A percentile compares a stretch with the other conserved stretches of the same genome.
phyloP scores from a whole-genome alignment of 2,329 filamentous ascomycete species.

The Sarocladiaceae sp. region DNA sequence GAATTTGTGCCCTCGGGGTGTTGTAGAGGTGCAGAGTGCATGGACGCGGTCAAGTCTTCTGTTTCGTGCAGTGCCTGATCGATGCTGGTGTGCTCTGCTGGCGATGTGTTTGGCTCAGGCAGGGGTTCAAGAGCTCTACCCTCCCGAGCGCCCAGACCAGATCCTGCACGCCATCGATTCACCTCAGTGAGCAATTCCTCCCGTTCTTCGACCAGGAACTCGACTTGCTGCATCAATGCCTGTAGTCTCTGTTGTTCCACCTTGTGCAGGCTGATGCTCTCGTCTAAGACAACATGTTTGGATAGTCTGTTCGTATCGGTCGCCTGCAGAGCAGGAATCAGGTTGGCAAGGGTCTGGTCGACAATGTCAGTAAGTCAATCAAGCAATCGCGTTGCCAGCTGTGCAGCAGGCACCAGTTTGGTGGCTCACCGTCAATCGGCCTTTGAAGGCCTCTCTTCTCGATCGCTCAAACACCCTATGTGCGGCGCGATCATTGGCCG shows the following conservation, averaged over 20 bases:
- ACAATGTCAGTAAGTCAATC: no score
- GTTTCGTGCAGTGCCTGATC: not conserved
- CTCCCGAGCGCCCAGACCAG: conserved; percentile 10
- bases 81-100: not conserved
- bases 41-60: not conserved
- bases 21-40: not conserved
- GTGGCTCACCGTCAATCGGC: conserved; percentile 30
- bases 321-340: conserved; percentile 27
- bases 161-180: conserved; percentile 18
- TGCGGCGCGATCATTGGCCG: conserved; percentile 33
- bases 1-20: not conserved
- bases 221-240: conserved; percentile 16
- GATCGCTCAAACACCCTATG: conserved; percentile 36
- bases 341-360: conserved; percentile 28
- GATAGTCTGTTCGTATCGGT: conserved; percentile 32
- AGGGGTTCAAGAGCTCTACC: not conserved
- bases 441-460: conserved; percentile 36
- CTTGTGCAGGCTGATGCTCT: conserved; percentile 27
- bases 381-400: no score
- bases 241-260: conserved; percentile 17
- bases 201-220: conserved; percentile 20
- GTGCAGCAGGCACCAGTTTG: no score
- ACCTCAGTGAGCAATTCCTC: conserved; percentile 24
- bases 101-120: not conserved
- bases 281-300: conserved; percentile 34